Evolutionary conservation across 345 rosid genomes (phyloP).

Genomic region (Balakata baccata): DNA sequence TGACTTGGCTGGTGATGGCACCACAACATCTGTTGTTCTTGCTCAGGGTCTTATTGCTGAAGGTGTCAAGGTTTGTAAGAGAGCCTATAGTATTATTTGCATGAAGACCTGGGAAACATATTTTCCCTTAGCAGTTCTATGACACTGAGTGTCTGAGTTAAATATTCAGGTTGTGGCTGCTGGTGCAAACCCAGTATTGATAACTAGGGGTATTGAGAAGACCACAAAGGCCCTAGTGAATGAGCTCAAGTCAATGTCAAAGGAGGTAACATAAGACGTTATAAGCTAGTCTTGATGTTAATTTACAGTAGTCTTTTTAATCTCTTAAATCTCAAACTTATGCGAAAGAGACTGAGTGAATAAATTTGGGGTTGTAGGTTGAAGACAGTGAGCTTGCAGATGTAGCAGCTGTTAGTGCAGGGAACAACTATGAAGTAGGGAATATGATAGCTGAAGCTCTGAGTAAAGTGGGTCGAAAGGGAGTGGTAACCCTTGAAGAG

Average conservation of each 20-base stretch:
- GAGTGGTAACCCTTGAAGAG: constrained; percentile 97
- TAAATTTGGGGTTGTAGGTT: constrained; percentile 45
- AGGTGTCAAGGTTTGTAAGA: constrained; percentile 75
- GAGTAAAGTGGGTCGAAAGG: constrained; percentile 93
- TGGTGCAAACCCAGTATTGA: constrained; percentile 96
- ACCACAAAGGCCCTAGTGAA: constrained; percentile 76
- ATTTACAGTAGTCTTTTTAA: background rate
- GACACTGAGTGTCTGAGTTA: too few relatives aligned
- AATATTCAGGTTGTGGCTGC: constrained; percentile 85
- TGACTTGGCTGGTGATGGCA: constrained; percentile 99
- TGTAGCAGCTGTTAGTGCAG: constrained; percentile 99
- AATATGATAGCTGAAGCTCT: constrained; percentile 97
- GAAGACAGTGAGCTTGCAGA: constrained; percentile 99
- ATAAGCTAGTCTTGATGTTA: background rate
- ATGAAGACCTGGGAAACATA: constrained; percentile 7
- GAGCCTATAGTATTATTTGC: background rate
- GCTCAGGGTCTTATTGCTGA: constrained; percentile 96
- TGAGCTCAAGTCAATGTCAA: constrained; percentile 77
- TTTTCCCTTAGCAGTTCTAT: background rate
- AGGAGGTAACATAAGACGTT: constrained; percentile 51
- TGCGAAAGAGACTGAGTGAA: background rate
- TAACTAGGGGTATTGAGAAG: constrained; percentile 95
- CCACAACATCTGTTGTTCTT: constrained; percentile 97
- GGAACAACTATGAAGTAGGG: constrained; percentile 89
- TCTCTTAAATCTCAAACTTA: background rate